phyloP scores from a whole-genome alignment of 257 asterid species.

The Eustoma russellianum region DNA sequence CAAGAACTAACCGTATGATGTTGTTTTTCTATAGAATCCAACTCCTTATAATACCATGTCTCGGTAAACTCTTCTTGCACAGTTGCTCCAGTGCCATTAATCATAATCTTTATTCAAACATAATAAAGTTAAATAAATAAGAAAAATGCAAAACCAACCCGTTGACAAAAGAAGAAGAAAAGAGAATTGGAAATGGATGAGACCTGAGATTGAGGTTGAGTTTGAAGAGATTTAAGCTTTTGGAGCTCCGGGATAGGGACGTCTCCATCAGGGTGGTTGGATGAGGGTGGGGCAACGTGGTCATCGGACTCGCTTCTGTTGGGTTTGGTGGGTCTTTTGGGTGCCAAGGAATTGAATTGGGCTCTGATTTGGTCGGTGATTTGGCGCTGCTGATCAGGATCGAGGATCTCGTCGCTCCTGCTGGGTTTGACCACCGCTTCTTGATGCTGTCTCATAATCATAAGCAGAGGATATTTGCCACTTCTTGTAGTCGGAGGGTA shows the following conservation, averaged over 20 bases:
- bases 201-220: conserved; percentile 17
- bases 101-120: conserved; percentile 11
- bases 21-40: conserved; percentile 33
- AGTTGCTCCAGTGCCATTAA: conserved; percentile 2
- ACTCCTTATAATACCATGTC: conserved; percentile 29
- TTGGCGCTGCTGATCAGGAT: conserved; percentile 26
- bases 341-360: conserved; percentile 28
- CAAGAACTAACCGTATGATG: conserved; percentile 27
- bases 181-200: background rate
- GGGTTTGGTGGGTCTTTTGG: conserved; percentile 35
- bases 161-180: too few species aligned
- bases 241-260: conserved; percentile 24
- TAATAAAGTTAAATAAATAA: background rate
- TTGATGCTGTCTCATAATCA: conserved; percentile 16
- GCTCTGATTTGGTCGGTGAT: conserved; percentile 29
- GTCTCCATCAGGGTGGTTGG: conserved; percentile 7
- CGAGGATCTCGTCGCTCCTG: conserved; percentile 45
- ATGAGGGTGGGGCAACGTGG: background rate
- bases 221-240: conserved; percentile 29
- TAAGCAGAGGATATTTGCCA: background rate
- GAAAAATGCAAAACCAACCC: too few species aligned
- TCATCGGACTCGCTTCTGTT: conserved; percentile 33
- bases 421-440: conserved; percentile 32
- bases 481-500: too few species aligned
- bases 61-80: conserved; percentile 37